phyloP scores from a whole-genome alignment of 352 stramenopile genomes.

The Phytophthora macrochlamydospora region DNA sequence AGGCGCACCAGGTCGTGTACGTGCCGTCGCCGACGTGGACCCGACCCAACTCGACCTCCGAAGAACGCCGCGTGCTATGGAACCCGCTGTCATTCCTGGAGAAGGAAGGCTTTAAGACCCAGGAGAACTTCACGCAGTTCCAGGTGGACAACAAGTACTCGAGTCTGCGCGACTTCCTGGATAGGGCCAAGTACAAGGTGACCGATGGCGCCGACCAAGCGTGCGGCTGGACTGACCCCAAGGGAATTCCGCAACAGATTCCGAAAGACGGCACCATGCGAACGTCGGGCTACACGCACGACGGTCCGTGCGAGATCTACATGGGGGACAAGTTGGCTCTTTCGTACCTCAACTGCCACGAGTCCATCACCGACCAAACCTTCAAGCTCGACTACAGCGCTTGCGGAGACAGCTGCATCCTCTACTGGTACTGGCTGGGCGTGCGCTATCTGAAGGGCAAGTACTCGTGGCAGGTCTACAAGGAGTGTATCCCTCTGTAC shows the following conservation, averaged over 20 bases:
- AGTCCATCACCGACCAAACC: slow-evolving; percentile 32
- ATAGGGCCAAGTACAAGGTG: slow-evolving; percentile 39
- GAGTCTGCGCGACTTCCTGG: slow-evolving; percentile 52
- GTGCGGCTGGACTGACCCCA: slow-evolving; percentile 34
- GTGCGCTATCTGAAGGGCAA: slow-evolving; percentile 32
- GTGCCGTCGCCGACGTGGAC: slow-evolving; percentile 43
- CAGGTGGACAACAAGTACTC: slow-evolving; percentile 44
- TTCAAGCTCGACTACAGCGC: slow-evolving; percentile 37
- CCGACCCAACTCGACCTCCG: slow-evolving; percentile 28
- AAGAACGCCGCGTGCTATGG: slow-evolving; percentile 35
- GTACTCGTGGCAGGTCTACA: slow-evolving; percentile 58
- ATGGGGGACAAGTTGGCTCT: slow-evolving; percentile 41
- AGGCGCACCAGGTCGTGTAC: slow-evolving; percentile 48
- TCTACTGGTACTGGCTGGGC: slow-evolving; percentile 48
- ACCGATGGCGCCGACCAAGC: slow-evolving; percentile 33
- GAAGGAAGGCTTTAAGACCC: slow-evolving; percentile 45
- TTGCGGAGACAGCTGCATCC: slow-evolving; percentile 38
- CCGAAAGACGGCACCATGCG: slow-evolving; percentile 34
- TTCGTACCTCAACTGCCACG: slow-evolving; percentile 39
- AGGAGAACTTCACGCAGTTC: slow-evolving; percentile 47
- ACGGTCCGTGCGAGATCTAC: slow-evolving; percentile 50
- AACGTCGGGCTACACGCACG: slow-evolving; percentile 52
- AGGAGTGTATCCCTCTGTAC: slow-evolving; percentile 44
- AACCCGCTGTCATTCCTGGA: slow-evolving; percentile 55
- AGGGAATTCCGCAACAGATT: slow-evolving; percentile 42